phyloP scores from a whole-genome alignment of 2,329 filamentous ascomycete species.

The Aspergillus sojae region DNA sequence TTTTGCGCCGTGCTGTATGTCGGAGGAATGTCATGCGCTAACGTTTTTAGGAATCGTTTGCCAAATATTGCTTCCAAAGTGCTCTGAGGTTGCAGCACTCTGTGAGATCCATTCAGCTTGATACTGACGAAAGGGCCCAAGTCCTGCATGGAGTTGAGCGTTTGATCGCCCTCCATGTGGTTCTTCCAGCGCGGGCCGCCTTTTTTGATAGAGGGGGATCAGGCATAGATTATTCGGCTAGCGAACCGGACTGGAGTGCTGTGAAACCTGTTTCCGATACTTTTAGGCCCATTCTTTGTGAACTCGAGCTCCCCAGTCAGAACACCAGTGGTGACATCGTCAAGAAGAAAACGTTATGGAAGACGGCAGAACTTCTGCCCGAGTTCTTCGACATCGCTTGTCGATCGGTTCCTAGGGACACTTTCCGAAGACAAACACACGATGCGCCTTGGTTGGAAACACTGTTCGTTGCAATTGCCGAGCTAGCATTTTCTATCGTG shows the following conservation, averaged over 20 bases:
- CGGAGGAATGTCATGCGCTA: constrained; percentile 7
- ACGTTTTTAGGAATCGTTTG: constrained; percentile 31
- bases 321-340: constrained; percentile 1
- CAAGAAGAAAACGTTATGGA: constrained; percentile 27
- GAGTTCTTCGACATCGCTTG: constrained; percentile 51
- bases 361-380: constrained; percentile 39
- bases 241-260: constrained; percentile 36
- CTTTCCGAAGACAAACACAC: constrained; percentile 45
- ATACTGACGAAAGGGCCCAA: constrained; percentile 35
- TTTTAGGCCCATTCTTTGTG: constrained; percentile 39
- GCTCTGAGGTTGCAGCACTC: constrained; percentile 37
- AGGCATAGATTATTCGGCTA: constrained; percentile 37
- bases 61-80: constrained; percentile 37
- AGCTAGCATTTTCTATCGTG: constrained; percentile 41
- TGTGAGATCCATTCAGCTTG: constrained; percentile 28
- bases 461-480: constrained; percentile 48
- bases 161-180: constrained; percentile 44
- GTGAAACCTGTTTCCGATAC: constrained; percentile 41
- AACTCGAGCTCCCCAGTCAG: constrained; percentile 18
- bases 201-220: constrained; percentile 40
- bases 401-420: constrained; percentile 47
- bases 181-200: constrained; percentile 41
- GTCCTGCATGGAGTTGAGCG: constrained; percentile 40
- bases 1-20: neutral
- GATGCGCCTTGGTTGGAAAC: constrained; percentile 55